These are phyloP conservation scores for Decorospora gaudefroyi DNA, from an alignment of 2,329 filamentous ascomycete genomes.

Conservation along the genomic window DNA sequence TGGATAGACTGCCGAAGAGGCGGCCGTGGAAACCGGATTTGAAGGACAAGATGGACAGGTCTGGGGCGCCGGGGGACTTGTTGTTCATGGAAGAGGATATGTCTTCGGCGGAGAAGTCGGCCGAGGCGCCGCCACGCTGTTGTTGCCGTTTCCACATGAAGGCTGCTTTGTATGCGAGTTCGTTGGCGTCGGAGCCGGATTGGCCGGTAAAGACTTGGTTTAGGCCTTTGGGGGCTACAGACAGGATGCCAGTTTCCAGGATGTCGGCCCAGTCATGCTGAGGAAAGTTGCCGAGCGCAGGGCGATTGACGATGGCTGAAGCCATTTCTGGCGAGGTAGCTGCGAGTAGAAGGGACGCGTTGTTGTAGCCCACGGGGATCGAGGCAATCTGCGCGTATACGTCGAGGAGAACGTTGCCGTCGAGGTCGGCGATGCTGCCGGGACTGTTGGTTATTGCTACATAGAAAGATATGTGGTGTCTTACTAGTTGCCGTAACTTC, in stretches of 20 bases:
- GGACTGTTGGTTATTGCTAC: slow-evolving; percentile 10
- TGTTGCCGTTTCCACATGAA: slow-evolving; percentile 89
- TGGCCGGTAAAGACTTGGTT: slow-evolving; percentile 90
- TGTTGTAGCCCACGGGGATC: slow-evolving; percentile 92
- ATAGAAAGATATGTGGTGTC: neutral
- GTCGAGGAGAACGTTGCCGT: slow-evolving; percentile 73
- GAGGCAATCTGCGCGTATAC: slow-evolving; percentile 91
- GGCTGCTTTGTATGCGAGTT: slow-evolving; percentile 91
- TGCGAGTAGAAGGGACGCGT: slow-evolving; percentile 71
- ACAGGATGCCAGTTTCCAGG: slow-evolving; percentile 78
- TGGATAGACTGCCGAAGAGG: slow-evolving; percentile 83
- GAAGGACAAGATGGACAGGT: slow-evolving; percentile 87
- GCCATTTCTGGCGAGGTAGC: slow-evolving; percentile 79
- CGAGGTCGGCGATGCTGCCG: slow-evolving; percentile 64
- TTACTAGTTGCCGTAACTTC: slow-evolving; percentile 71
- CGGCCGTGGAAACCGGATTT: slow-evolving; percentile 87
- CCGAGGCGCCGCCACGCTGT: slow-evolving; percentile 75
- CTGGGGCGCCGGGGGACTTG: slow-evolving; percentile 73
- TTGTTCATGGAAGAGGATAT: slow-evolving; percentile 78
- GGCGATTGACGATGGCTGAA: slow-evolving; percentile 81
- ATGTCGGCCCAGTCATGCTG: slow-evolving; percentile 80
- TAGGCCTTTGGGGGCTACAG: slow-evolving; percentile 79
- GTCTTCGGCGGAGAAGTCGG: slow-evolving; percentile 80
- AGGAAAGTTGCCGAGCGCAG: slow-evolving; percentile 89
- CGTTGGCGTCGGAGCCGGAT: slow-evolving; percentile 89